phyloP scores from a whole-genome alignment of 352 stramenopile species.

The Saprolegnia diclina region DNA sequence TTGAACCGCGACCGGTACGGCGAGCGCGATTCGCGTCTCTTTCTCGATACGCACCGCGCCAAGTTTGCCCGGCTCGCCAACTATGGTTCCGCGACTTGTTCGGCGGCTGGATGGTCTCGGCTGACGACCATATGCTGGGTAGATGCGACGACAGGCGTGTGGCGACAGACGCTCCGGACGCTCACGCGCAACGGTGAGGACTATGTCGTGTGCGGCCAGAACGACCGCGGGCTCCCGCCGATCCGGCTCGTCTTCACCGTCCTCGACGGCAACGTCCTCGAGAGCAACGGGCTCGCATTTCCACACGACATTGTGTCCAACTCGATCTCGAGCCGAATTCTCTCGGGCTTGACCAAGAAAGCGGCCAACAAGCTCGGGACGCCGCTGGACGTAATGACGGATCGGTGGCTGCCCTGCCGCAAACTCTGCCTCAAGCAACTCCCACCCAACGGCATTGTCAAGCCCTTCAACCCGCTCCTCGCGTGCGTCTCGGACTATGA shows the following conservation, averaged over 20 bases:
- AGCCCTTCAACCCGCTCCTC: constrained; percentile 66
- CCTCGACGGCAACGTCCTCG: constrained; percentile 33
- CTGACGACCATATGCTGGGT: background rate
- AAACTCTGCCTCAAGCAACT: constrained; percentile 32
- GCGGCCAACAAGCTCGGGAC: constrained; percentile 73
- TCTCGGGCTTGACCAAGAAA: constrained; percentile 78
- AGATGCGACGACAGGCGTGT: constrained; percentile 51
- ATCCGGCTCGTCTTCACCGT: constrained; percentile 63
- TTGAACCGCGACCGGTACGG: constrained; percentile 68
- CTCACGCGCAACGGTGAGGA: constrained; percentile 67
- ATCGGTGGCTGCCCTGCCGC: constrained; percentile 58
- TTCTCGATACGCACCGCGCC: constrained; percentile 48
- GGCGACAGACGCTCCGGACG: constrained; percentile 63
- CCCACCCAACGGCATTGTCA: constrained; percentile 27
- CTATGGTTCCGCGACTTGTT: constrained; percentile 47
- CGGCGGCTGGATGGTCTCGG: background rate
- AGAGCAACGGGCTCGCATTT: constrained; percentile 45
- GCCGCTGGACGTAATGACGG: constrained; percentile 76
- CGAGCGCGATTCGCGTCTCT: constrained; percentile 65
- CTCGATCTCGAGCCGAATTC: constrained; percentile 61
- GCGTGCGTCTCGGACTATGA: constrained; percentile 39
- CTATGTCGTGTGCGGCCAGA: constrained; percentile 58
- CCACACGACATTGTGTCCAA: constrained; percentile 55
- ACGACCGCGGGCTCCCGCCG: constrained; percentile 55
- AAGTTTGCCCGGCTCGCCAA: constrained; percentile 70